Evolutionary conservation across 768 basidiomycete species (phyloP).

Genomic region (Wakefieldia striispora): DNA sequence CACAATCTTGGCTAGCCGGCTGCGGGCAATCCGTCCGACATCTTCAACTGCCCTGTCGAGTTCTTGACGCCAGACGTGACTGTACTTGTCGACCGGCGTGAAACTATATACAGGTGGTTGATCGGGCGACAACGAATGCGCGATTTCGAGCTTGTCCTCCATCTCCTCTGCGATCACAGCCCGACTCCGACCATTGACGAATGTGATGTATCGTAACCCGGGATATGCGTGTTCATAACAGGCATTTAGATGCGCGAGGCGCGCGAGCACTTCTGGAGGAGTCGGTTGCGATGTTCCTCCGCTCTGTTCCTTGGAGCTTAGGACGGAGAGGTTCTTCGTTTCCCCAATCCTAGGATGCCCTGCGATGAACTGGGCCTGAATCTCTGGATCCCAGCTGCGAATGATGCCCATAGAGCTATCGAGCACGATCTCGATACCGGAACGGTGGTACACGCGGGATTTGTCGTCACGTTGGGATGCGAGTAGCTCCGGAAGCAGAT

Average conservation of each 20-base stretch:
- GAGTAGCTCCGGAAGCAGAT: constrained; percentile 55
- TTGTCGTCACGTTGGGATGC: constrained; percentile 23
- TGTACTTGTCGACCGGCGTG: constrained; percentile 34
- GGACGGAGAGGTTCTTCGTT: constrained; percentile 64
- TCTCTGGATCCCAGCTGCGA: constrained; percentile 47
- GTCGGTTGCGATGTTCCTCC: constrained; percentile 47
- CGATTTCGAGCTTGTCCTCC: constrained; percentile 59
- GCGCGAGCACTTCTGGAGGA: constrained; percentile 68
- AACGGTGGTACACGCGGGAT: constrained; percentile 29
- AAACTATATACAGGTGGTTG: constrained; percentile 37
- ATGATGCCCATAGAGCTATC: constrained; percentile 50
- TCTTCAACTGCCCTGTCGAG: constrained; percentile 70
- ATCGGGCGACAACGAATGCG: constrained; percentile 46
- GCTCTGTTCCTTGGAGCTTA: constrained; percentile 82
- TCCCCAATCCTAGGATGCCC: constrained; percentile 93
- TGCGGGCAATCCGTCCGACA: constrained; percentile 74
- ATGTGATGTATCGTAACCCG: constrained; percentile 84
- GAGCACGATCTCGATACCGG: constrained; percentile 53
- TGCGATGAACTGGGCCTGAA: constrained; percentile 64
- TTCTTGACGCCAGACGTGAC: constrained; percentile 62
- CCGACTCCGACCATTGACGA: constrained; percentile 82
- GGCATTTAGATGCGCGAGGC: constrained; percentile 72
- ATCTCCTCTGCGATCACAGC: constrained; percentile 75
- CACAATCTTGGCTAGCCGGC: constrained; percentile 45
- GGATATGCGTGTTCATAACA: constrained; percentile 74